Conservation (phyloP, 2,329 filamentous ascomycete species). For the Cladosporium austrohemisphaericum region DNA sequence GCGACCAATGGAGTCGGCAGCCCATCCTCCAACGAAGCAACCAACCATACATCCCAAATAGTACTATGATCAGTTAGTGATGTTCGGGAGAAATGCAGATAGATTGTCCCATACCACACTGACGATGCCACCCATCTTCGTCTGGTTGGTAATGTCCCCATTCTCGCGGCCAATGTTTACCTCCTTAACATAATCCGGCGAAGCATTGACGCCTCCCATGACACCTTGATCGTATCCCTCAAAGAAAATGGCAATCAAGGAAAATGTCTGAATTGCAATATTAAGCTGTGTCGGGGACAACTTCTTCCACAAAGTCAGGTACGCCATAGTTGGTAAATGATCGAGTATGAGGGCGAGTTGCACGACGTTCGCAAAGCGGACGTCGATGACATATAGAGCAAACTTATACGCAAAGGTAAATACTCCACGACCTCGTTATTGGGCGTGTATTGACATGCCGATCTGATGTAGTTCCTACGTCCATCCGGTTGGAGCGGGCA, state of each 20-base stretch:
- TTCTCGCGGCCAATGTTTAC: slow-evolving; percentile 46
- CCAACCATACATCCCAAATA: slow-evolving; percentile 51
- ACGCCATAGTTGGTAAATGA: not conserved
- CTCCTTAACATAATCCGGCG: slow-evolving; percentile 40
- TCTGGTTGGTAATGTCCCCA: slow-evolving; percentile 46
- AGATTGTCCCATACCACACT: slow-evolving; percentile 33
- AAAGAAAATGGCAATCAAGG: slow-evolving; percentile 35
- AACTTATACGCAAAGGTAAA: not conserved
- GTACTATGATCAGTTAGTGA: slow-evolving; percentile 31
- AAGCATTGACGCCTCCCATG: slow-evolving; percentile 50
- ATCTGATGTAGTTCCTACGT: not conserved
- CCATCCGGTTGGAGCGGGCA: not conserved
- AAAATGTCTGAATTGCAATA: slow-evolving; percentile 36
- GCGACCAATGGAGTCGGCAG: slow-evolving; percentile 53
- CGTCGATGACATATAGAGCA: not conserved
- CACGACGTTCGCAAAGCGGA: not conserved
- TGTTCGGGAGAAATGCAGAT: not conserved
- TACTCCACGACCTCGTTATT: too few species aligned
- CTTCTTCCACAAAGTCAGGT: slow-evolving; percentile 35
- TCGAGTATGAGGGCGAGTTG: not conserved
- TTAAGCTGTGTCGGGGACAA: slow-evolving; percentile 43
- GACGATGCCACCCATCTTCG: slow-evolving; percentile 51
- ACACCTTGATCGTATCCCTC: slow-evolving; percentile 54
- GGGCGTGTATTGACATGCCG: not conserved
- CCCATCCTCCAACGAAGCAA: slow-evolving; percentile 48